A percentile compares a stretch with the other conserved stretches of the same genome.
phyloP scores from a whole-genome alignment of 345 rosid genomes.

The Gossypioides kirkii region DNA sequence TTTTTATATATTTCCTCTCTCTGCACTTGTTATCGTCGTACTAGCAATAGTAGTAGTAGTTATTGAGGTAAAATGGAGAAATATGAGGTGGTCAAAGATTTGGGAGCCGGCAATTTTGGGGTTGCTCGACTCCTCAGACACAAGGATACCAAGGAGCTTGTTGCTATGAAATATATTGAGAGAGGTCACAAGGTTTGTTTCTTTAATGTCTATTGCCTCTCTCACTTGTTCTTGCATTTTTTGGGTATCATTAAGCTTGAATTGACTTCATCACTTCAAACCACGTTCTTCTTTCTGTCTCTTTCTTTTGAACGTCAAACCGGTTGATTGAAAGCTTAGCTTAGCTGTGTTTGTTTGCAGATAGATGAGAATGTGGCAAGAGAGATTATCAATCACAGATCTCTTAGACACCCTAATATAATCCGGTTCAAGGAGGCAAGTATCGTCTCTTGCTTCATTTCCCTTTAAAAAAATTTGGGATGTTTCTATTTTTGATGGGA shows the following conservation, averaged over 20 bases:
- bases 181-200: constrained; percentile 69
- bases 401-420: constrained; percentile 85
- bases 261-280: neutral
- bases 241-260: neutral
- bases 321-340: neutral
- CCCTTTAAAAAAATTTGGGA: neutral
- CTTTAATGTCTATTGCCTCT: no score
- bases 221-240: no score
- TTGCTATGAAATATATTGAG: constrained; percentile 91
- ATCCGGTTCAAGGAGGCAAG: constrained; percentile 85
- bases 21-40: neutral
- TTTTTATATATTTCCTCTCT: neutral
- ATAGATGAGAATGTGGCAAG: constrained; percentile 93
- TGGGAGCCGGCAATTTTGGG: constrained; percentile 89
- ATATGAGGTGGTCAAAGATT: constrained; percentile 72
- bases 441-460: neutral
- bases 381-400: constrained; percentile 94
- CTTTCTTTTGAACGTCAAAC: neutral
- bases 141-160: constrained; percentile 79
- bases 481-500: neutral
- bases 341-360: constrained; percentile 29
- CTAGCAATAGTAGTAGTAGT: neutral
- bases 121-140: constrained; percentile 77
- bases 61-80: constrained; percentile 47
- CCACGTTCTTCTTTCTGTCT: neutral